Base-by-base conservation (phyloP, 2,329 filamentous ascomycete species). In the Talaromyces funiculosus region DNA sequence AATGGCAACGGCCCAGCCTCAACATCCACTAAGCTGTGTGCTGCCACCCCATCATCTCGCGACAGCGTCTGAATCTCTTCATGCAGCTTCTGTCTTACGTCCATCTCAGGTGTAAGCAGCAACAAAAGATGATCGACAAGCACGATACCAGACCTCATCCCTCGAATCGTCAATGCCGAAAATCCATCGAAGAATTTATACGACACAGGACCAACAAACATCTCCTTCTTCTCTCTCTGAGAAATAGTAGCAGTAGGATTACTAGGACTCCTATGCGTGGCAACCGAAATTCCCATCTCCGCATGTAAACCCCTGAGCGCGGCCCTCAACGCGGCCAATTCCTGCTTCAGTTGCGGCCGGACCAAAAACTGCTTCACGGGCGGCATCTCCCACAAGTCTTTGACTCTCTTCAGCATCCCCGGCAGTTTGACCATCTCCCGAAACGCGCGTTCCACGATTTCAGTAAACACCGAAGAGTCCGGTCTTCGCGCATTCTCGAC, bases 361-460 rank as follows among this genome's bases (percentile, higher is more conserved):
- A 62, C n/a, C 35, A 56, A 49, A 0, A 62, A 57, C 33, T 59
- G 60, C 6, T 63, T 57, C 10, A 57, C 56, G 1, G 57, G 4
- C 3, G 64, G 24, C 20, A 55, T 37, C 9, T 37, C n/a, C 33
- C 63, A 64, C 2, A 67, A n/a, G 9, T 65, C 61, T 3, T 63
- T 64, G 9, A 61, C 61, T 10, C 65, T 63, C 47, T 67, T 69
- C 16, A 71, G 61, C 33, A 66, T 64, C 1, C 69, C 69, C 1
- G 69, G 69, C 4, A 71, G 54, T 31, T 67, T 67, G 16, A 67
- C 56, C 2, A 71, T 60, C 33, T 70, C 65, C 9, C 65, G 63
- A 54, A 71, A 69, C 0, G 66, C 68, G 20, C 69, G 67, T 35
- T 72, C 69, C 10, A 66, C 64, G 29, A 70, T 67, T 18, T 71